Evolutionary conservation across 257 asterid genomes (phyloP).

Genomic region (Linderniella brevidens): DNA sequence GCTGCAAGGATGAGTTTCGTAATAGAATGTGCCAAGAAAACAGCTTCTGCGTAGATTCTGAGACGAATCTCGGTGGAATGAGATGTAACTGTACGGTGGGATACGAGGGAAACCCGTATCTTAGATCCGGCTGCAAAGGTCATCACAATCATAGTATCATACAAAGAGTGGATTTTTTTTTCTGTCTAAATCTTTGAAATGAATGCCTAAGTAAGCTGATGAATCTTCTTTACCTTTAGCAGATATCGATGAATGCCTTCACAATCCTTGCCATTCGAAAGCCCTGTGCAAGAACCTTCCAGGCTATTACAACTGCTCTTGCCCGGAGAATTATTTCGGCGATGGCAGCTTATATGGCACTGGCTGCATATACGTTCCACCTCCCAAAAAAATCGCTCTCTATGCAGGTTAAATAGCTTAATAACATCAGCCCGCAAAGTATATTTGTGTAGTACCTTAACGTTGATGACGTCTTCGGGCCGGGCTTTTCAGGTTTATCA

Average conservation of each 20-base stretch:
- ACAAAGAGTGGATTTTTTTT: no score
- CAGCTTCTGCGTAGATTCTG: constrained; percentile 20
- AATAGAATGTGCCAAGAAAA: constrained; percentile 10
- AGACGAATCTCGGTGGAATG: constrained; percentile 15
- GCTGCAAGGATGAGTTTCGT: constrained; percentile 5
- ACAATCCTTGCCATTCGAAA: constrained; percentile 11
- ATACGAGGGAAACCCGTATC: constrained; percentile 22
- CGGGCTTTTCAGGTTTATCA: constrained; percentile 12
- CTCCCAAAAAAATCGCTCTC: constrained; percentile 6
- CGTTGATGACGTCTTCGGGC: neutral
- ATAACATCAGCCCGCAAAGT: neutral
- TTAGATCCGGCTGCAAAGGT: constrained; percentile 29
- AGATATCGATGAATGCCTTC: constrained; percentile 20
- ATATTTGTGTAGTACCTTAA: no score
- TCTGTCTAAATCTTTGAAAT: no score
- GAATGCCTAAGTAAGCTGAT: neutral
- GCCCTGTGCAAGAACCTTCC: constrained; percentile 15
- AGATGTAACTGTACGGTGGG: constrained; percentile 21
- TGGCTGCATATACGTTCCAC: constrained; percentile 15
- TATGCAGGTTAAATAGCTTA: constrained; percentile 12
- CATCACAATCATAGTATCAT: neutral
- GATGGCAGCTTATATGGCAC: constrained; percentile 13
- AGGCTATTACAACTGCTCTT: constrained; percentile 16
- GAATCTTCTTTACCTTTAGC: neutral
- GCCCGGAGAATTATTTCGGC: constrained; percentile 11